A percentile compares a stretch with the other conserved stretches of the same genome.
phyloP scores from a whole-genome alignment of 2,329 filamentous ascomycete genomes.

The Helicocarpus griseus region DNA sequence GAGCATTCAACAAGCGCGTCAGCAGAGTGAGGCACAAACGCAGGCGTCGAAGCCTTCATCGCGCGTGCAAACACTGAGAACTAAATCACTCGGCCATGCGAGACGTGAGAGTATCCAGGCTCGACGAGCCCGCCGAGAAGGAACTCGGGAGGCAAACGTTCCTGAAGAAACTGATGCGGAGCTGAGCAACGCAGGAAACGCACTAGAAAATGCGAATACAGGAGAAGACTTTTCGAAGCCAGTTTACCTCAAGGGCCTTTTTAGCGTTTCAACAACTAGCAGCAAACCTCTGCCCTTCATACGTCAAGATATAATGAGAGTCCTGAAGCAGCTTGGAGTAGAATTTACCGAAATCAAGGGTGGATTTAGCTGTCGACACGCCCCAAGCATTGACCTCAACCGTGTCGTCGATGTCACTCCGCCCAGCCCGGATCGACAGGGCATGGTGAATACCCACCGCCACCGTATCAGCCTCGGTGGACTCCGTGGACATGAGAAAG shows the following conservation, averaged over 20 bases:
- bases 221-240: slow-evolving; percentile 75
- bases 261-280: slow-evolving; percentile 94
- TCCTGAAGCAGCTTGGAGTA: slow-evolving; percentile 79
- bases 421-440: slow-evolving; percentile 46
- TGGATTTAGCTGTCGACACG: slow-evolving; percentile 81
- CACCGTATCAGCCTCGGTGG: slow-evolving; percentile 79
- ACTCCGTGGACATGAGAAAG: slow-evolving; percentile 55
- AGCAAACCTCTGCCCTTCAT: slow-evolving; percentile 82
- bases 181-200: slow-evolving; percentile 47
- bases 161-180: slow-evolving; percentile 87
- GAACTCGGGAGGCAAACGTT: slow-evolving; percentile 64
- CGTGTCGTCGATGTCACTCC: slow-evolving; percentile 55
- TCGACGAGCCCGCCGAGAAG: slow-evolving; percentile 64
- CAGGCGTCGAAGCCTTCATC: slow-evolving; percentile 46
- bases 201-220: slow-evolving; percentile 38
- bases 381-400: slow-evolving; percentile 79
- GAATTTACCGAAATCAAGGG: slow-evolving; percentile 87
- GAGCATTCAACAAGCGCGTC: slow-evolving; percentile 30
- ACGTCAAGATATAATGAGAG: slow-evolving; percentile 78
- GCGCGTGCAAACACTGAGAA: slow-evolving; percentile 57
- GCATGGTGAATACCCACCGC: slow-evolving; percentile 48
- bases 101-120: slow-evolving; percentile 88
- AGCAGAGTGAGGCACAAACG: slow-evolving; percentile 33
- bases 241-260: slow-evolving; percentile 89
- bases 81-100: slow-evolving; percentile 82